phyloP scores from a whole-genome alignment of 352 stramenopile genomes.

The Phytopythium chamaehyphon region DNA sequence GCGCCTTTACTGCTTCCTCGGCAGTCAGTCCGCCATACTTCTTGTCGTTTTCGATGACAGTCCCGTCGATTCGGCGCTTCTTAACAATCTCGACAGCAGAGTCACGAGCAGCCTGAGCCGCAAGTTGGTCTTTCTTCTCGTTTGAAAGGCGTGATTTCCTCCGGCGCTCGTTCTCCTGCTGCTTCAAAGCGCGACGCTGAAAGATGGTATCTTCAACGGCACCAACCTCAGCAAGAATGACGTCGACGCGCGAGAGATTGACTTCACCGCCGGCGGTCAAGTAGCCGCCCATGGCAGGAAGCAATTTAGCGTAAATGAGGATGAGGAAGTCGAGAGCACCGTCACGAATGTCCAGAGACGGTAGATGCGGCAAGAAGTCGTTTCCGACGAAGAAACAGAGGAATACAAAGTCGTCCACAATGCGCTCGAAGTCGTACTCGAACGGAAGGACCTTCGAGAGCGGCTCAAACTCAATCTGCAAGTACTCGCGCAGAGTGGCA shows the following conservation, averaged over 20 bases:
- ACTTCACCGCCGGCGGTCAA: slow-evolving; percentile 94
- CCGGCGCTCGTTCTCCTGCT: slow-evolving; percentile 75
- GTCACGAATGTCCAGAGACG: slow-evolving; percentile 97
- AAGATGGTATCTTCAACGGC: slow-evolving; percentile 97
- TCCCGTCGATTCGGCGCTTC: slow-evolving; percentile 66
- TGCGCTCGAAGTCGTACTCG: slow-evolving; percentile 94
- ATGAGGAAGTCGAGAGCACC: slow-evolving; percentile 98
- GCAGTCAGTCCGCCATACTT: slow-evolving; percentile 64
- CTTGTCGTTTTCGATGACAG: slow-evolving; percentile 59
- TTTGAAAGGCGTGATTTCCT: slow-evolving; percentile 62
- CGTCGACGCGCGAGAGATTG: slow-evolving; percentile 93
- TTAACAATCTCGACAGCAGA: slow-evolving; percentile 78
- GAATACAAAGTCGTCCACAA: slow-evolving; percentile 99
- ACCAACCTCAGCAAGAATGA: slow-evolving; percentile 96
- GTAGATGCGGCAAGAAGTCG: slow-evolving; percentile 98
- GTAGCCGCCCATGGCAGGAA: slow-evolving; percentile 90
- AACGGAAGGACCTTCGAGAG: slow-evolving; percentile 85
- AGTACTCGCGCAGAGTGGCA: slow-evolving; percentile 92
- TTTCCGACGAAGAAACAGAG: slow-evolving; percentile 99
- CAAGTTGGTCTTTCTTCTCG: slow-evolving; percentile 72
- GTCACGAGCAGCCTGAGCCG: slow-evolving; percentile 48
- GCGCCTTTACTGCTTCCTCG: slow-evolving; percentile 72
- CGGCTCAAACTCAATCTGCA: slow-evolving; percentile 92
- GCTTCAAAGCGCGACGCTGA: slow-evolving; percentile 74
- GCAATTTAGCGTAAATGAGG: slow-evolving; percentile 93